Percentiles rank a stretch among this genome's conserved stretches.
These are phyloP conservation scores for Pyricularia grisea DNA, from an alignment of 2,329 filamentous ascomycete genomes.

Conservation along the genomic window DNA sequence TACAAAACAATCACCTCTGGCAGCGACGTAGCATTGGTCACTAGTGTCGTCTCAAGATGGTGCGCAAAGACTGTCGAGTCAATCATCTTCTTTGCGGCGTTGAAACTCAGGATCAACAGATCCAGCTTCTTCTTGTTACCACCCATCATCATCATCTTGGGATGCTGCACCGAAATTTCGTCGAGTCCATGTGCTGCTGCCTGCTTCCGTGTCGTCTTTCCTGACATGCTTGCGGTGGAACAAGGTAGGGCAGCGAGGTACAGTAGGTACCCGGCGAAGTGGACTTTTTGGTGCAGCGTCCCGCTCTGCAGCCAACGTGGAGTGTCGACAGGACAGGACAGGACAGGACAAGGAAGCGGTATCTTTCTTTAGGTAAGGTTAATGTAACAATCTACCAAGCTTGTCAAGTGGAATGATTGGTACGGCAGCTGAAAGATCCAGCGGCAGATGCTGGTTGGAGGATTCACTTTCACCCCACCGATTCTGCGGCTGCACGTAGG, in stretches of 20 bases:
- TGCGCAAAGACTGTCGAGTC: constrained; percentile 60
- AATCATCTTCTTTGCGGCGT: constrained; percentile 68
- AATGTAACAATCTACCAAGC: too few species aligned
- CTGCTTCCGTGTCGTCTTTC: not conserved
- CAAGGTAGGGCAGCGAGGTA: not conserved
- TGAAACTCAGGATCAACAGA: constrained; percentile 79
- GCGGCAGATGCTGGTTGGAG: not conserved
- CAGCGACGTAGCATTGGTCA: constrained; percentile 32
- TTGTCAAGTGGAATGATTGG: not conserved
- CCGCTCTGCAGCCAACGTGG: not conserved
- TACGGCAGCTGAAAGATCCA: not conserved
- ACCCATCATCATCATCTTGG: constrained; percentile 25
- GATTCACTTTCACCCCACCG: not conserved
- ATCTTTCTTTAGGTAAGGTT: too few species aligned
- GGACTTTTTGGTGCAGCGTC: not conserved
- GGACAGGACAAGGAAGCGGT: too few species aligned
- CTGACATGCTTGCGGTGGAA: not conserved
- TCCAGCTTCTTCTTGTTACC: constrained; percentile 41
- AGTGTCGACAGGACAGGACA: too few species aligned
- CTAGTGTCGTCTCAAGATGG: constrained; percentile 56
- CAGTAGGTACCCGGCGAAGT: not conserved
- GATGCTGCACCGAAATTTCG: constrained; percentile 3
- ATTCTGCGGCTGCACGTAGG: not conserved
- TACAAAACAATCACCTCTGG: constrained; percentile 50
- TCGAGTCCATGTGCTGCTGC: not conserved